A percentile compares a stretch with the other conserved stretches of the same genome.
Evolutionary conservation across 345 rosid genomes (phyloP).

Genomic region (Aethionema arabicum): DNA sequence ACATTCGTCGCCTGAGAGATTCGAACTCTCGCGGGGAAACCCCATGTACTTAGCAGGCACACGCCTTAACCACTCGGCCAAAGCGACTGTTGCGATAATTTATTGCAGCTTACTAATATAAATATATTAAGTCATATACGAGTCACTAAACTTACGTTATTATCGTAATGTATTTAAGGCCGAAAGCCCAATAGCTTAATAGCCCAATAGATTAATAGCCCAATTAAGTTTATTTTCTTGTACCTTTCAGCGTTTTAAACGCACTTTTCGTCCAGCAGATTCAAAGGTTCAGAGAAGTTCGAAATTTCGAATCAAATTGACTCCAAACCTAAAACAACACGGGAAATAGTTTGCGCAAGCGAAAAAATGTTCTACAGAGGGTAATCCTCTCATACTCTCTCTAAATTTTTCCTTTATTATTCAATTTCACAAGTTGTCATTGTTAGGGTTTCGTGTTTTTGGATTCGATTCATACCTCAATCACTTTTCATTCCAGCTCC

Average conservation of each 20-base stretch:
- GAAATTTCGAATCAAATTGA: slow-evolving; percentile 18
- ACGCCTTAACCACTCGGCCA: slow-evolving; percentile 70
- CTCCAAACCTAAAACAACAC: slow-evolving; percentile 2
- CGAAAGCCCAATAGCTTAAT: slow-evolving; percentile 4
- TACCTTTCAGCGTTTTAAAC: slow-evolving; percentile 4
- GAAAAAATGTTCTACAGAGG: slow-evolving; percentile 39
- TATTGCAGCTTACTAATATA: no score
- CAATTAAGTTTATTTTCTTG: not conserved
- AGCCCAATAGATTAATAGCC: no score
- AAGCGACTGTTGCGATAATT: slow-evolving; percentile 27
- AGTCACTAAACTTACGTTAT: no score
- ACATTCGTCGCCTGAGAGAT: slow-evolving; percentile 66
- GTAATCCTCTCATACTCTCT: slow-evolving; percentile 19
- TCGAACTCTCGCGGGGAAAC: slow-evolving; percentile 77
- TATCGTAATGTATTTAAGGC: slow-evolving; percentile 1
- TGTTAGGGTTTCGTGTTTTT: slow-evolving; percentile 26
- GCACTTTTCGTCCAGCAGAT: slow-evolving; percentile 18
- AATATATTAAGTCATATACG: no score
- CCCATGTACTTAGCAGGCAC: slow-evolving; percentile 72
- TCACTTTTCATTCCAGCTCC: slow-evolving; percentile 14
- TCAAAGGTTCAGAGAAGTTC: slow-evolving; percentile 27
- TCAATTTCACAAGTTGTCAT: slow-evolving; percentile 23
- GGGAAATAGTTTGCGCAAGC: not conserved
- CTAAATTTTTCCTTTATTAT: slow-evolving; percentile 3
- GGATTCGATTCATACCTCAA: slow-evolving; percentile 8